Evolutionary conservation across 2,329 filamentous ascomycete genomes (phyloP), one percentile per base, ranked within the genome.

Genomic region (Pseudofabraea citricarpa): DNA sequence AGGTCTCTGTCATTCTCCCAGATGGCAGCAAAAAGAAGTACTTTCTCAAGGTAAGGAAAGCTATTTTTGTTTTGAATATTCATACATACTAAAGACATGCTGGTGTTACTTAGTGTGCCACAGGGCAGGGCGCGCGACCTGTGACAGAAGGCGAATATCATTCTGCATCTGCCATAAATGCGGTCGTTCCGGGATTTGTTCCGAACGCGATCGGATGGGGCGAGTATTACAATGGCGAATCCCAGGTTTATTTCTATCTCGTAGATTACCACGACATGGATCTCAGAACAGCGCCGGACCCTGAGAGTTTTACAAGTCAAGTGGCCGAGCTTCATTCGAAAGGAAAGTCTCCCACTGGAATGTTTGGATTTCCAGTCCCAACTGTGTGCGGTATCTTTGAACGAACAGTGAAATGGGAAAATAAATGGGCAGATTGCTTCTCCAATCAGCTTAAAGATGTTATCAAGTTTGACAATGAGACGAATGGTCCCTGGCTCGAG

Each of bases 371-470:
- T 33, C 49, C 53, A 19, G 38, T 54, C n/a, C n/a, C 49, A 7
- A 59, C 56, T 4, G 56, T 46, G 29, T 48, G 56, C 36, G 56
- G 45, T 6, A 49, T 40, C 19, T 43, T 56, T 2, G 24, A 40
- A 9, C 54, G 56, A 22, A 29, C 35, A 6, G 44, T 47, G 4
- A 13, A 20, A 16, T 44, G 63, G 64, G 46, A 43, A 4, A 48
- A 59, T 16, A 63, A 51, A 13, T 67, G 64, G 64, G 55, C 66
- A 44, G 45, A 31, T 0, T 66, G 59, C 45, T 64, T 66, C 36
- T 27, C 47, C 1, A 54, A 57, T n/a, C 26, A 31, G 1, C 54
- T 51, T 0, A 36, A 64, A 6, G 52, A 51, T 5, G 49, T 55
- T 31, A 48, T 57, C 5, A 40, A 39, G 3, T 32, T 60, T 4